Base-by-base conservation (phyloP, 257 asterid genomes). In the Solanum pimpinellifolium region DNA sequence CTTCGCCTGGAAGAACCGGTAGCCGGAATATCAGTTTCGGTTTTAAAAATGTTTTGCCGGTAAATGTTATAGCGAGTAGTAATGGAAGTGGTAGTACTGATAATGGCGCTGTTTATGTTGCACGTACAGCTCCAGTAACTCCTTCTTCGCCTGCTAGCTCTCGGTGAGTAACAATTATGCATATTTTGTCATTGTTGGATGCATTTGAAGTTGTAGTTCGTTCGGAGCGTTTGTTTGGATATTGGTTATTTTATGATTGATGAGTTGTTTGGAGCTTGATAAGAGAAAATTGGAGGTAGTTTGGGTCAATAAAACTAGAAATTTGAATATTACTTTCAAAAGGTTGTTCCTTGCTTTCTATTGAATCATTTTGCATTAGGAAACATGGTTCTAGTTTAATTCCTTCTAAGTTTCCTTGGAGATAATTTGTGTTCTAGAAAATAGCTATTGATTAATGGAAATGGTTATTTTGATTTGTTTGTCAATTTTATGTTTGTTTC, bases 101-200 rank as follows among this genome's bases (percentile, higher is more conserved):
- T 7, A 88, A 86, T 87, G 93, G 90, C 20, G 93, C 89, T 66
- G 89, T 89, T 83, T 90, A 90, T 37, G 89, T 90, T 70, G 16
- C 89, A 13, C 89, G 86, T 31, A 84, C 75, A 39, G 86, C 93
- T 74, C 18, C 90, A 27, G 70, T 91, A 18, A 74, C 91, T 37
- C 46, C 31, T 65, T 88, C 90, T 77, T 86, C 74, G 35, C 87
- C 91, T 87, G 16, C 89, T 31, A 88, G 86, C 42, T 81, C 91
- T 60, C 85, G 84, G 90, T 88, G 92, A 80, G 85, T 8, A 16
- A 47, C 20, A 10, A 18, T 16, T 47, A 29, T 0, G 84, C 25
- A 4, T 29, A 47, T 9, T 46, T 25, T 42, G 15, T 77, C 39
- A 25, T 14, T 77, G 25, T 77, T 44, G 25, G 62, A 2, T 25